Percentiles rank a stretch among this genome's conserved stretches.
phyloP scores from a whole-genome alignment of 2,329 filamentous ascomycete genomes.

The Beauveria pseudobassiana region DNA sequence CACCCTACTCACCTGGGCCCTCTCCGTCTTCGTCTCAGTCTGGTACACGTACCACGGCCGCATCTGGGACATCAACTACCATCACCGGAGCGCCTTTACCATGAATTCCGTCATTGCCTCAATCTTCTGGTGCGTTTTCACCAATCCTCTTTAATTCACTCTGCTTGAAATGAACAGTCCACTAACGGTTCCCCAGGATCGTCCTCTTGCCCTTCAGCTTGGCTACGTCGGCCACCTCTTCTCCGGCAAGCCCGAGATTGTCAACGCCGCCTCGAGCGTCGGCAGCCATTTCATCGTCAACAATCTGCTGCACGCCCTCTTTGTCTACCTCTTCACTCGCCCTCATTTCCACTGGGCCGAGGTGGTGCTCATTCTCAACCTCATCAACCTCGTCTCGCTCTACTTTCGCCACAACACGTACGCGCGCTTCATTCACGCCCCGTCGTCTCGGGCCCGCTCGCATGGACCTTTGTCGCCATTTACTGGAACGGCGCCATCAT shows the following conservation, averaged over 20 bases:
- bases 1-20: conserved; percentile 65
- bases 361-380: conserved; percentile 70
- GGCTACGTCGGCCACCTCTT: conserved; percentile 73
- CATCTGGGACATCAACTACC: conserved; percentile 69
- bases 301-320: conserved; percentile 76
- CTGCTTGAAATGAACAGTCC: too few relatives aligned
- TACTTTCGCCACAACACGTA: conserved; percentile 75
- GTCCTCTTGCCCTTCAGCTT: conserved; percentile 64
- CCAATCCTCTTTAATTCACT: too few relatives aligned
- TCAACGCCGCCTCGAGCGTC: conserved; percentile 66
- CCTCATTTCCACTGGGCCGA: conserved; percentile 69
- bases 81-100: conserved; percentile 64
- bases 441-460: conserved; percentile 68
- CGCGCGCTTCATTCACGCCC: conserved; percentile 68
- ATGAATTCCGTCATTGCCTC: conserved; percentile 57
- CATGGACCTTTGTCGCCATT: conserved; percentile 76
- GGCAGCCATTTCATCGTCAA: conserved; percentile 79
- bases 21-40: conserved; percentile 63
- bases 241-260: conserved; percentile 52
- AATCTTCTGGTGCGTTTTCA: conserved; percentile 62
- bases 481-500: conserved; percentile 87
- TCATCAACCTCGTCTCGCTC: conserved; percentile 68
- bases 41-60: conserved; percentile 65
- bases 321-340: conserved; percentile 76
- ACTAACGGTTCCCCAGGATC: conserved; percentile 41